Evolutionary conservation across 768 basidiomycete species (phyloP).

Genomic region (Naganishia vishniacii): DNA sequence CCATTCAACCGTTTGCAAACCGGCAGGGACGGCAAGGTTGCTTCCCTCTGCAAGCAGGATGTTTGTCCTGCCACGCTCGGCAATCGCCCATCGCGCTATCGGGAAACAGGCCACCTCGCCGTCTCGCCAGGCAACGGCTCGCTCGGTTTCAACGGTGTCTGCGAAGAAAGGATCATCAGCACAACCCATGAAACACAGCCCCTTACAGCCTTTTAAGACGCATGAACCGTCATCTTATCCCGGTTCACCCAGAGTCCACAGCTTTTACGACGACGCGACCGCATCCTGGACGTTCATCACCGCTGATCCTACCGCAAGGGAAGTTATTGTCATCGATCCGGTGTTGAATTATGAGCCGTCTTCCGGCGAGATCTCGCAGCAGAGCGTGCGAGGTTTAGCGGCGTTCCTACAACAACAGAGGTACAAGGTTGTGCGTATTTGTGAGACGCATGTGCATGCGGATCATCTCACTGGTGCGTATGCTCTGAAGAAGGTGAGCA

Average conservation of each 20-base stretch:
- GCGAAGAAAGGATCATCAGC: not conserved
- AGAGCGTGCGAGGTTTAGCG: slow-evolving; percentile 29
- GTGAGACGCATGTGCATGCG: slow-evolving; percentile 45
- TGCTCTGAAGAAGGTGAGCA: slow-evolving; percentile 31
- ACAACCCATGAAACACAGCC: not conserved
- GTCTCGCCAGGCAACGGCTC: no score
- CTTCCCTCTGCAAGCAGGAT: no score
- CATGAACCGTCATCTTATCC: slow-evolving; percentile 19
- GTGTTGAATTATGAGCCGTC: slow-evolving; percentile 35
- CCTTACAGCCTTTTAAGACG: slow-evolving; percentile 18
- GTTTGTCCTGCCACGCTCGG: no score
- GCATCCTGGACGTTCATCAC: slow-evolving; percentile 39
- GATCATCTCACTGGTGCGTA: slow-evolving; percentile 37
- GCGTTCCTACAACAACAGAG: slow-evolving; percentile 29
- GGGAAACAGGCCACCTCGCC: no score
- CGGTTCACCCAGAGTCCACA: slow-evolving; percentile 30
- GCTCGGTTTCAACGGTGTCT: not conserved
- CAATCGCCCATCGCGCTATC: no score
- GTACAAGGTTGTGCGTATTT: slow-evolving; percentile 27
- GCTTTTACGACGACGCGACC: slow-evolving; percentile 36
- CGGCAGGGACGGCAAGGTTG: no score
- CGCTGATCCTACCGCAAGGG: slow-evolving; percentile 28
- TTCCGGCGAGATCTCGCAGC: slow-evolving; percentile 28
- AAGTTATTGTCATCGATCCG: slow-evolving; percentile 35
- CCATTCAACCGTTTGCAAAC: no score